Evolutionary conservation across 192 early-diverging fungal genomes (phyloP).

Genomic region (Umbelopsis sp.): DNA sequence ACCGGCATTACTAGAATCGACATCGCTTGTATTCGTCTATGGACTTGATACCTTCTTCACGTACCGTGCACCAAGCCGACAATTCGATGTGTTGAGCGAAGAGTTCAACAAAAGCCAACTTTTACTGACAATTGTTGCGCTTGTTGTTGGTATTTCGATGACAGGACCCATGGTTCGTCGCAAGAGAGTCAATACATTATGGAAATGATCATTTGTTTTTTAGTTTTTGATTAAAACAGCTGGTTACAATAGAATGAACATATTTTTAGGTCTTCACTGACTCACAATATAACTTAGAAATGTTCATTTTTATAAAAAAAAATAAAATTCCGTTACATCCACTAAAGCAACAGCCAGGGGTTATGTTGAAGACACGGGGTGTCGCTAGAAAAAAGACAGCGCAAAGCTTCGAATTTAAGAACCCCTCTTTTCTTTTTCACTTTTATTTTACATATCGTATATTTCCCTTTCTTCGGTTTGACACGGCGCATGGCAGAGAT

Average conservation of each 20-base stretch:
- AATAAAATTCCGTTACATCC: background rate
- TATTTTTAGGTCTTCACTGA: too few relatives aligned
- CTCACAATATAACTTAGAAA: background rate
- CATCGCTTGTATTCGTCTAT: conserved; percentile 84
- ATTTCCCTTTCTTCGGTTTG: conserved; percentile 3
- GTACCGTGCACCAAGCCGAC: conserved; percentile 79
- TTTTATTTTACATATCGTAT: conserved; percentile 14
- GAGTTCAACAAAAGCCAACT: conserved; percentile 89
- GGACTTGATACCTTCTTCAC: conserved; percentile 93
- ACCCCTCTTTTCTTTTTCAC: conserved; percentile 1
- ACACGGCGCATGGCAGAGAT: conserved; percentile 42
- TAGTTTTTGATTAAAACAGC: background rate
- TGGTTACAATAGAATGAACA: too few relatives aligned
- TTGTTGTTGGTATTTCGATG: conserved; percentile 74
- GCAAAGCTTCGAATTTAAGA: too few relatives aligned
- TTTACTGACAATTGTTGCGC: conserved; percentile 78
- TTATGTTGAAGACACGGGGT: background rate
- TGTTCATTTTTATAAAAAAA: background rate
- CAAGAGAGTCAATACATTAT: conserved; percentile 53
- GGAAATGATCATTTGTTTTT: conserved; percentile 43
- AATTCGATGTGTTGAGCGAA: conserved; percentile 93
- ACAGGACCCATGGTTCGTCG: conserved; percentile 73
- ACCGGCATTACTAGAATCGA: conserved; percentile 90
- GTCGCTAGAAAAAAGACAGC: background rate
- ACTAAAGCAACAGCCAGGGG: background rate